These are phyloP conservation scores for Kwoniella pini DNA, from an alignment of 768 basidiomycete genomes.

Conservation along the genomic window DNA sequence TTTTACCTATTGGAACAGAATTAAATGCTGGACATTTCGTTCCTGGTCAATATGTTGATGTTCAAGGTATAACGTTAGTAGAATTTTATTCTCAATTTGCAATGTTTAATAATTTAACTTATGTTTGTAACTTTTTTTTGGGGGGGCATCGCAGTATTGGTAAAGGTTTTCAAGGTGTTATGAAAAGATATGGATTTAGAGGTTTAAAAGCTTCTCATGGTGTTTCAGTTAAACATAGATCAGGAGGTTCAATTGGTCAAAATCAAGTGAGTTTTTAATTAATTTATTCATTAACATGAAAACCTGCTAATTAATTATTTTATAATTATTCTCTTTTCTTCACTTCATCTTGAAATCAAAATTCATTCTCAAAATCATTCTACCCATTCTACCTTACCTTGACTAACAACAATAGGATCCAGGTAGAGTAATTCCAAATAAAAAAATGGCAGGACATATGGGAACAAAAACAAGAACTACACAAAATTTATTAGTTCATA, in stretches of 20 bases:
- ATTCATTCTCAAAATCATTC: background rate
- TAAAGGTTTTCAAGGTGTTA: slow-evolving; percentile 93
- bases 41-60: slow-evolving; percentile 93
- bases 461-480: slow-evolving; percentile 77
- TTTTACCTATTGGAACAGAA: slow-evolving; percentile 84
- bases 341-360: background rate
- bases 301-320: background rate
- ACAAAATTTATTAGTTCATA: slow-evolving; percentile 85
- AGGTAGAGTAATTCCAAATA: slow-evolving; percentile 92
- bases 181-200: slow-evolving; percentile 94
- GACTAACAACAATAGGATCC: slow-evolving; percentile 70
- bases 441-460: slow-evolving; percentile 96
- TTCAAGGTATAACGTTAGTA: slow-evolving; percentile 82
- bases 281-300: background rate
- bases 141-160: slow-evolving; percentile 70
- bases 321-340: background rate
- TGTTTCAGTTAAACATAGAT: slow-evolving; percentile 91
- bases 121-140: too few species aligned
- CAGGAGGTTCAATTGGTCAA: slow-evolving; percentile 87
- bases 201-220: slow-evolving; percentile 93
- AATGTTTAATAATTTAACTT: too few species aligned
- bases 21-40: slow-evolving; percentile 93
- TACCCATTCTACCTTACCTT: slow-evolving; percentile 16
- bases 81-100: background rate
- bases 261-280: slow-evolving; percentile 70